A percentile compares a stretch with the other conserved stretches of the same genome.
Conservation (phyloP, 2,329 filamentous ascomycete genomes). For the Fusarium oligoseptatum region DNA sequence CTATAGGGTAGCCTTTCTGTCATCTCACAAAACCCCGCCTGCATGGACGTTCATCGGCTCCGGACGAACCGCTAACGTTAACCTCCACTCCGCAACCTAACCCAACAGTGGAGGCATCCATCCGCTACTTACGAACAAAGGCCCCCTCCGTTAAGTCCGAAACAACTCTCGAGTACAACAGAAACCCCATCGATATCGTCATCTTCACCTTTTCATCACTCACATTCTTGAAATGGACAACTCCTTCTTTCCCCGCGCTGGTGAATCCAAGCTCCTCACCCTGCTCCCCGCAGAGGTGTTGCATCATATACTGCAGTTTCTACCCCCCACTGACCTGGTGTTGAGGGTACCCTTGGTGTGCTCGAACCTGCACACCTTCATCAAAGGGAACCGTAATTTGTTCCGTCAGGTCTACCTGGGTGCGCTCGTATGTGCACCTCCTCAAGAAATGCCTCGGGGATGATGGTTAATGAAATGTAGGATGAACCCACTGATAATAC, state of each 20-base stretch:
- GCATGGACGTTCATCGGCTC: neutral
- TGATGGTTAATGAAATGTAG: slow-evolving; percentile 34
- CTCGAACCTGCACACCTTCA: slow-evolving; percentile 64
- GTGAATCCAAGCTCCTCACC: slow-evolving; percentile 37
- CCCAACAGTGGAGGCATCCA: neutral
- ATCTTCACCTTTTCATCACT: slow-evolving; percentile 16
- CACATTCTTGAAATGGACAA: slow-evolving; percentile 18
- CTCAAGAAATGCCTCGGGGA: neutral
- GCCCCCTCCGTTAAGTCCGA: slow-evolving; percentile 33
- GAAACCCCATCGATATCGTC: slow-evolving; percentile 31
- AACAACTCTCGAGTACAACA: neutral
- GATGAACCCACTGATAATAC: slow-evolving; percentile 51
- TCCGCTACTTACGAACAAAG: neutral
- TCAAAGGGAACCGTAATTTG: slow-evolving; percentile 70
- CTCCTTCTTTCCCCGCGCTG: neutral
- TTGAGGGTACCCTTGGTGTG: slow-evolving; percentile 65
- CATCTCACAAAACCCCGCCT: neutral
- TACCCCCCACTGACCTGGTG: slow-evolving; percentile 68
- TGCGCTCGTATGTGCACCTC: slow-evolving; percentile 60
- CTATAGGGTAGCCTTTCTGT: neutral
- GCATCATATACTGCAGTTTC: slow-evolving; percentile 69
- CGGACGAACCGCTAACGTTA: slow-evolving; percentile 10
- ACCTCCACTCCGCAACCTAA: slow-evolving; percentile 8
- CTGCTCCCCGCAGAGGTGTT: slow-evolving; percentile 72
- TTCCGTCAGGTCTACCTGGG: slow-evolving; percentile 73